phyloP scores from a whole-genome alignment of 257 asterid species.

The Solanum tarijense region DNA sequence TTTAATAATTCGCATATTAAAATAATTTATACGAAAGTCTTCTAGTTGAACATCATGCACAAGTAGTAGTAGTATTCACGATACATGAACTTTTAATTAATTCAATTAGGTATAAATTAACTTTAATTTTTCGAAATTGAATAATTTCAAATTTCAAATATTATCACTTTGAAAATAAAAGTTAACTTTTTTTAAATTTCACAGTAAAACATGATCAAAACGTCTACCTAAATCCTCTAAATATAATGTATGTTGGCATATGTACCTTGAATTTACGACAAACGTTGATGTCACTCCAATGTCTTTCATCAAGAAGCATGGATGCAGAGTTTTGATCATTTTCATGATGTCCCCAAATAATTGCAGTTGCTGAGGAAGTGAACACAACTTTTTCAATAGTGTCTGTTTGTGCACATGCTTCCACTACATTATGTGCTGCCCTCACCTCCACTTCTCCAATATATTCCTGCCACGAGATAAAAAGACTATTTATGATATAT shows the following conservation, averaged over 20 bases:
- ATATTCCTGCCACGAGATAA: conserved; percentile 31
- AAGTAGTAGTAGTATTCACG: background rate
- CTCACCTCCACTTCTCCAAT: conserved; percentile 80
- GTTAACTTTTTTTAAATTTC: too few species aligned
- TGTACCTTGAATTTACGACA: conserved; percentile 66
- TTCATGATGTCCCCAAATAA: conserved; percentile 44
- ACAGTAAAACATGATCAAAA: too few species aligned
- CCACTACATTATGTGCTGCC: conserved; percentile 92
- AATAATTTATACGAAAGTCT: background rate
- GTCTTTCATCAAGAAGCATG: conserved; percentile 48
- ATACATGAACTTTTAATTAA: background rate
- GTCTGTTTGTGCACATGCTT: conserved; percentile 89
- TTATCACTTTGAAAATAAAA: too few species aligned
- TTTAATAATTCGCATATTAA: background rate
- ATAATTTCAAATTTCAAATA: too few species aligned
- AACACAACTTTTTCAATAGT: conserved; percentile 71
- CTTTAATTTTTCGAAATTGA: background rate
- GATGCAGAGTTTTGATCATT: background rate
- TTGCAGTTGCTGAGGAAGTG: conserved; percentile 81
- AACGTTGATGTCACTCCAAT: conserved; percentile 75
- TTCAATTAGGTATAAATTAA: background rate
- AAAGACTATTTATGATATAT: background rate
- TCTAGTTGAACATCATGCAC: background rate
- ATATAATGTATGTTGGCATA: background rate
- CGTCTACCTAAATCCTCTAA: background rate